Evolutionary conservation across 768 basidiomycete genomes (phyloP), one percentile per base, ranked within the genome.

Genomic region (Rhodotorula toruloides): DNA sequence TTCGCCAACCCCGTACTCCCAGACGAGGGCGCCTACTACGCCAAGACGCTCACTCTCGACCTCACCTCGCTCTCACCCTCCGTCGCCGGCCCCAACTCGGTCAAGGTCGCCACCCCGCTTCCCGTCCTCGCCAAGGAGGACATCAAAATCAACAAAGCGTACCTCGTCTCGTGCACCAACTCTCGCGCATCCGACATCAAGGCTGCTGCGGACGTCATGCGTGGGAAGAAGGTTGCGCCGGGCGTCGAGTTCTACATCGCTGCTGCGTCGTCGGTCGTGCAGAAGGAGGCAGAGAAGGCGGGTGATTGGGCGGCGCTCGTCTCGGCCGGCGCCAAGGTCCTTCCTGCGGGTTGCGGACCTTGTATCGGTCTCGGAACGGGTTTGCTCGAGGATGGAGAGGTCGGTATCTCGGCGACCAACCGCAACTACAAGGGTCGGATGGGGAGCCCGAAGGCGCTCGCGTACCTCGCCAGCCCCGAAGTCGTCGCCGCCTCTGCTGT

Each of bases 361-460:
- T 99, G 96, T 77, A 99, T 99, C 69, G 96, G 96, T 29, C 83
- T 99, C 9, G 96, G 96, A 3, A 87, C 85, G 1, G 96, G 96
- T 17, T 79, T 98, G 58, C 80, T 99, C 42, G 88, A 97, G 76
- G 93, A 98, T 70, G 96, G 94, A 3, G 84, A 99, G 77, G 87
- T 87, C 1, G 94, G 96, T 2, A 98, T 99, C 76, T 94, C 91
- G 70, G 96, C 96, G 8, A 98, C 94, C 12, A 99, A 99, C 79
- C 82, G 96, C 78, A 99, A 99, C 76, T 99, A 97, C 81, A 98
- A 99, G 81, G 96, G 96, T 7, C 84, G 96, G 8, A 99, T 99
- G 96, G 96, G 96, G 0, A 85, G 87, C 70, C 94, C 96, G 0
- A 89, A 90, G 57, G 94, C 96, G 1, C 84, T 88, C 72, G 94